Conservation (phyloP, 345 rosid genomes). For the Aquilaria yunnanensis region DNA sequence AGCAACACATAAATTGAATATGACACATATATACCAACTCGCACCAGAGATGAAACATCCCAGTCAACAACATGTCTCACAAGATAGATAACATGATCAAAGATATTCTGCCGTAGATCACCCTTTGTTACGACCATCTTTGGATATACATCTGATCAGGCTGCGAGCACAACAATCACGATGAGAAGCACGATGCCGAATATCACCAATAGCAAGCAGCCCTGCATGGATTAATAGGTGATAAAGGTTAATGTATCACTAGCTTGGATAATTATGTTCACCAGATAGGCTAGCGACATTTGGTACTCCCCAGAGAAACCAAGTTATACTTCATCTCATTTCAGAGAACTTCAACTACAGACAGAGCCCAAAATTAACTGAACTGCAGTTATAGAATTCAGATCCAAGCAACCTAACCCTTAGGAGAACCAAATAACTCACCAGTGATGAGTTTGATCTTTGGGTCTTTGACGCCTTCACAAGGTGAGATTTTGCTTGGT, state of each 20-base stretch:
- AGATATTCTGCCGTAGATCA: constrained; percentile 5
- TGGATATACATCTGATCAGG: constrained; percentile 25
- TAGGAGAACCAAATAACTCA: constrained; percentile 17
- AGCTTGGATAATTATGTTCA: too few relatives aligned
- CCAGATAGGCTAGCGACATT: too few relatives aligned
- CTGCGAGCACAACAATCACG: constrained; percentile 64
- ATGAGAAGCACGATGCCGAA: constrained; percentile 80
- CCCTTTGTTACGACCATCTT: constrained; percentile 1
- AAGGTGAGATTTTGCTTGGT: constrained; percentile 72
- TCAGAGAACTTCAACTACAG: too few relatives aligned
- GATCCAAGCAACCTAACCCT: too few relatives aligned
- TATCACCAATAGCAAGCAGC: constrained; percentile 88
- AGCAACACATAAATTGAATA: too few relatives aligned
- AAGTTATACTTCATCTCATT: too few relatives aligned
- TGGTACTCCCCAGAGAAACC: too few relatives aligned
- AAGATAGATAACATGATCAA: constrained; percentile 9
- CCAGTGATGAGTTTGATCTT: constrained; percentile 90
- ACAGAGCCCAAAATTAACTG: too few relatives aligned
- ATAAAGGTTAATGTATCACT: too few relatives aligned
- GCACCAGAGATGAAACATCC: constrained; percentile 12
- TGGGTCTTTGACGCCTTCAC: constrained; percentile 78
- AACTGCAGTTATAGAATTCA: too few relatives aligned
- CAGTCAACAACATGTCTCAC: constrained; percentile 8
- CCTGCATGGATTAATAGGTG: constrained; percentile 31
- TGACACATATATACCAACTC: constrained; percentile 16